Conservation (phyloP, 2,329 filamentous ascomycete species). For the Fusarium multiceps region DNA sequence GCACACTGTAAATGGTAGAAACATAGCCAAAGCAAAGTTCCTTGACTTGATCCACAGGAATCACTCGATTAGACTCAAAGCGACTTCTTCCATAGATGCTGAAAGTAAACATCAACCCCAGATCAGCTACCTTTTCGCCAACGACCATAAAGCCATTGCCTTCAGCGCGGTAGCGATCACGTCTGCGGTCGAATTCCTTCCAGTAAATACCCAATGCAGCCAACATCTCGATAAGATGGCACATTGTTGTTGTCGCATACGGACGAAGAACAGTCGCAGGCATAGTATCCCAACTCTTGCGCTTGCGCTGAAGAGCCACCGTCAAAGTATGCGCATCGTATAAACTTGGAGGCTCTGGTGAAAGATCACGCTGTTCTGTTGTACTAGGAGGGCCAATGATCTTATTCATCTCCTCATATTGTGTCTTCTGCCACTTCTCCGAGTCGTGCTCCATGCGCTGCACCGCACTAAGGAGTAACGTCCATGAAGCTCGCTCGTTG, state of each 20-base stretch:
- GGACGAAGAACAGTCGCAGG: constrained; percentile 59
- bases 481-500: constrained; percentile 67
- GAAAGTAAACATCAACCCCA: constrained; percentile 67
- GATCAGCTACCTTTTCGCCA: constrained; percentile 58
- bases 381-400: constrained; percentile 36
- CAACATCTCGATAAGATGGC: constrained; percentile 65
- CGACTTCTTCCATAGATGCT: constrained; percentile 60
- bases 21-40: constrained; percentile 67
- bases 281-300: constrained; percentile 65
- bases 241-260: constrained; percentile 66
- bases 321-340: constrained; percentile 54
- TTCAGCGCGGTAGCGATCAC: constrained; percentile 64
- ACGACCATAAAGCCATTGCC: constrained; percentile 66
- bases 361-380: constrained; percentile 33
- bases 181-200: constrained; percentile 66
- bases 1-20: constrained; percentile 63
- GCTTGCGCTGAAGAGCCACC: constrained; percentile 60
- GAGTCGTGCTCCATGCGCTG: constrained; percentile 63
- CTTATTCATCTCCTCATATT: constrained; percentile 47
- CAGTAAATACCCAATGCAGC: constrained; percentile 67
- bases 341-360: constrained; percentile 42
- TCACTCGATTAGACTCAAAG: constrained; percentile 63
- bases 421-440: constrained; percentile 56
- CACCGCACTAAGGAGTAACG: constrained; percentile 60
- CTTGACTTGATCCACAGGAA: constrained; percentile 65